A percentile compares a stretch with the other conserved stretches of the same genome.
Conservation (phyloP, 805 yeast genomes). For the Zygosaccharomyces rouxii region DNA sequence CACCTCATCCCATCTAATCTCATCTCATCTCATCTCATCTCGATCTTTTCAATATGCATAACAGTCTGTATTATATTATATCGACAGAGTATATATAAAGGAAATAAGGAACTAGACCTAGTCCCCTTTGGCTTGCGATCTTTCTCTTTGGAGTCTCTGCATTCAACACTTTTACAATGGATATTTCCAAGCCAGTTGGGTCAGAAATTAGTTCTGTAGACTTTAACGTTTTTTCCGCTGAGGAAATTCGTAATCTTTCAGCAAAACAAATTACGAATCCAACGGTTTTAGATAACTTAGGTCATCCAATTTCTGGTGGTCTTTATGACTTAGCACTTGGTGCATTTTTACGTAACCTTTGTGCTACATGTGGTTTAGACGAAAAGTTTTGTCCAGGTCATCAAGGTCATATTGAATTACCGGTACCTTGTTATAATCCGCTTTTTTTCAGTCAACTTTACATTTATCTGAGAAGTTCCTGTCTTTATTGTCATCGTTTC, state of each 20-base stretch:
- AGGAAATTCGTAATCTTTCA: slow-evolving; percentile 79
- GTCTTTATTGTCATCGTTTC: slow-evolving; percentile 88
- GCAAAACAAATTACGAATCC: slow-evolving; percentile 96
- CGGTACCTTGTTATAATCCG: slow-evolving; percentile 93
- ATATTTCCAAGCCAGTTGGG: slow-evolving; percentile 94
- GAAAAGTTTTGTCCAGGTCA: slow-evolving; percentile 97
- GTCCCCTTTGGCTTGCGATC: slow-evolving; percentile 4
- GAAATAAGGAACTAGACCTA: not conserved
- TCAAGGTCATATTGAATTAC: slow-evolving; percentile 95
- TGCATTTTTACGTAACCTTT: slow-evolving; percentile 80
- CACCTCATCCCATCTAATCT: slow-evolving; percentile 15
- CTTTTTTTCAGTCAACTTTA: slow-evolving; percentile 89
- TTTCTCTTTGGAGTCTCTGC: not conserved
- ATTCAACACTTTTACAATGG: slow-evolving; percentile 49
- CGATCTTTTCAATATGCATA: not conserved
- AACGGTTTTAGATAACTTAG: slow-evolving; percentile 89
- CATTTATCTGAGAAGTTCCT: slow-evolving; percentile 73
- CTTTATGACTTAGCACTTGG: slow-evolving; percentile 93
- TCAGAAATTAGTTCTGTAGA: slow-evolving; percentile 90
- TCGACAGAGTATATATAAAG: not conserved
- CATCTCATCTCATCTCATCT: slow-evolving; percentile 11
- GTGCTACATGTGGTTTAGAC: slow-evolving; percentile 94
- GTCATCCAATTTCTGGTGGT: slow-evolving; percentile 94
- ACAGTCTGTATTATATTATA: too few species aligned
- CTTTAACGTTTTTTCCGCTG: slow-evolving; percentile 76